Base-by-base conservation (phyloP, 176 grass and related monocot genomes). In the Leersia perrieri region DNA sequence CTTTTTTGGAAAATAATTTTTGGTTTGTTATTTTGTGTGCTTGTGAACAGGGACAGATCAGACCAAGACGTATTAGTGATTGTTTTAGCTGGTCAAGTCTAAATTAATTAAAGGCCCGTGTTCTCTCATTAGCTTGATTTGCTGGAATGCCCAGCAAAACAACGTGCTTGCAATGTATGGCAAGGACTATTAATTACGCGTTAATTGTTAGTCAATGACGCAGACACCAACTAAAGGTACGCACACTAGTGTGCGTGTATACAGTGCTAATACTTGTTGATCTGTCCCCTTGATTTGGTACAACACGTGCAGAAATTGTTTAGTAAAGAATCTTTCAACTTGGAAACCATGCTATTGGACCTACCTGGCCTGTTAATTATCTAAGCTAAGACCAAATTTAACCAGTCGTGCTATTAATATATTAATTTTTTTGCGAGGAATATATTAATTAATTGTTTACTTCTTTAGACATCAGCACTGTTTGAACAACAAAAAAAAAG, bases 231-330 rank as follows among this genome's bases (percentile, higher is more conserved):
- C 27, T 68, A 40, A 23, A 51, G 47, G 47, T 51, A 49, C 4
- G 47, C 20, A 49, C 4, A 49, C 45, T 22, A 51, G 47, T 51
- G 47, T 51, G 3, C 16, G 20, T 18, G 16, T 7, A 22, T 20
- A 53, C 0, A 47, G 44, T 60, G 61, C n/a, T 34, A 11, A 23
- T 26, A n/a, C n/a, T n/a, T n/a, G n/a, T 30, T 58, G 3, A 1
- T 2, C 2, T 81, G 71, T 87, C 30, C 32, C 70, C 85, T 63
- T 14, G 51, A 70, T 76, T 16, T 23, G 85, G 49, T 44, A 39
- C 78, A 87, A 0, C 78, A 87, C 85, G 78, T 76, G 51, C 1
- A 2, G 2, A 60, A 60, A 67, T 41, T 66, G 15, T 40, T n/a
- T 67, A 4, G 15, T 1, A 22, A 49, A n/a, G 23, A 67, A 33